Base-by-base conservation (phyloP, 164 flowering plant species). In the Chloranthus sessilifolius region DNA sequence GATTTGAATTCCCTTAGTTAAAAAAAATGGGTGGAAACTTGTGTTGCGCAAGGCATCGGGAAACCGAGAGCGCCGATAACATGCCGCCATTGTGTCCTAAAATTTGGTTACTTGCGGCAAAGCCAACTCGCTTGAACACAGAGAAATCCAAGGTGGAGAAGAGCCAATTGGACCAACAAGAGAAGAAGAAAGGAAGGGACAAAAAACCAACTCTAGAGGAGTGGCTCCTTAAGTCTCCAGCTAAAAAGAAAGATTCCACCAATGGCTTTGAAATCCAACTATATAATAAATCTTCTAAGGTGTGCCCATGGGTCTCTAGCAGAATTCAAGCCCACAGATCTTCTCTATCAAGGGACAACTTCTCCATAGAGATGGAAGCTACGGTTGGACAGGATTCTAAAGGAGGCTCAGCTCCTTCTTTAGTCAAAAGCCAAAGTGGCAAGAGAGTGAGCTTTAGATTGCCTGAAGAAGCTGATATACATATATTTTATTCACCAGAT, bases 371-470 rank as follows among this genome's bases (percentile, higher is more conserved):
- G 36, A 46, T 44, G 16, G 15, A 43, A n/a, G 16, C 42, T 50
- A 56, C 29, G 33, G 17, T 33, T 35, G 58, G n/a, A n/a, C n/a
- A 59, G 33, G 64, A 53, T 33, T 34, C 1, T 6, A 33, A 28
- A 14, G 42, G 25, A 17, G 37, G 34, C 34, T 5, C 1, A 11
- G 2, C 24, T 47, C 25, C 51, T 58, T 59, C 67, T 36, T 50
- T 27, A n/a, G 29, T 56, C 2, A 57, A 47, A 50, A 73, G 67
- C 62, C 51, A 46, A 57, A 62, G 66, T 55, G 55, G 34, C 43
- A 76, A 71, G 63, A 71, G 37, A 43, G 75, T 77, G 49, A 71
- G 61, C n/a, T 71, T 77, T 58, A 67, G 55, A 52, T 11, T 62
- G 43, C 76, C 76, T 20, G 61, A 66, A 22, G 76, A 64, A 47